Evolutionary conservation across 2,329 filamentous ascomycete species (phyloP).

Genomic region (Trichoderma sp.): DNA sequence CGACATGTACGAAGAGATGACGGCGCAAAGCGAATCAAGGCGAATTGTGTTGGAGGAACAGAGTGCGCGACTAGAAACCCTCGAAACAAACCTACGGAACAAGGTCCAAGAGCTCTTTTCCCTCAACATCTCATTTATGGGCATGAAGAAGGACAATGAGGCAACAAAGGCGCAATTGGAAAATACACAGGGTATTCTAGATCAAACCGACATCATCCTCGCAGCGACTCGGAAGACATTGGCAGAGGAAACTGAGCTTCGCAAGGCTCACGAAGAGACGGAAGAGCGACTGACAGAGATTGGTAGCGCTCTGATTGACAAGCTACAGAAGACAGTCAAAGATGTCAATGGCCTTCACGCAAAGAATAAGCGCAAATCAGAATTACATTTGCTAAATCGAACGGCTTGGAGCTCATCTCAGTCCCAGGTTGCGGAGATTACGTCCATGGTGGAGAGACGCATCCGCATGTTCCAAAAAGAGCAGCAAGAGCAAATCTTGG

Average conservation of each 20-base stretch:
- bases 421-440: conserved; percentile 73
- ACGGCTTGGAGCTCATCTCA: conserved; percentile 77
- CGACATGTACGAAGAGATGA: conserved; percentile 88
- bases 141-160: conserved; percentile 87
- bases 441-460: conserved; percentile 72
- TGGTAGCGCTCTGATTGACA: conserved; percentile 74
- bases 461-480: conserved; percentile 71
- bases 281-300: conserved; percentile 75
- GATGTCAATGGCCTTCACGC: conserved; percentile 82
- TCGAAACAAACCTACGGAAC: conserved; percentile 87
- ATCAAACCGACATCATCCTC: conserved; percentile 85
- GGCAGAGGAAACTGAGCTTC: conserved; percentile 74
- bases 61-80: conserved; percentile 84
- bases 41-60: conserved; percentile 92
- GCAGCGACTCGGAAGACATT: conserved; percentile 74
- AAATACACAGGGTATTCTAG: conserved; percentile 76
- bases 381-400: conserved; percentile 78
- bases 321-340: conserved; percentile 72
- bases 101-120: conserved; percentile 91
- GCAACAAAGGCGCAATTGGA: conserved; percentile 70
- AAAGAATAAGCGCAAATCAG: conserved; percentile 83
- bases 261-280: conserved; percentile 83
- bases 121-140: conserved; percentile 83
- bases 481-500: conserved; percentile 70
- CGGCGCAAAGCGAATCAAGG: conserved; percentile 86